Evolutionary conservation across 2,329 filamentous ascomycete genomes (phyloP).

Genomic region (Talaromyces funiculosus): DNA sequence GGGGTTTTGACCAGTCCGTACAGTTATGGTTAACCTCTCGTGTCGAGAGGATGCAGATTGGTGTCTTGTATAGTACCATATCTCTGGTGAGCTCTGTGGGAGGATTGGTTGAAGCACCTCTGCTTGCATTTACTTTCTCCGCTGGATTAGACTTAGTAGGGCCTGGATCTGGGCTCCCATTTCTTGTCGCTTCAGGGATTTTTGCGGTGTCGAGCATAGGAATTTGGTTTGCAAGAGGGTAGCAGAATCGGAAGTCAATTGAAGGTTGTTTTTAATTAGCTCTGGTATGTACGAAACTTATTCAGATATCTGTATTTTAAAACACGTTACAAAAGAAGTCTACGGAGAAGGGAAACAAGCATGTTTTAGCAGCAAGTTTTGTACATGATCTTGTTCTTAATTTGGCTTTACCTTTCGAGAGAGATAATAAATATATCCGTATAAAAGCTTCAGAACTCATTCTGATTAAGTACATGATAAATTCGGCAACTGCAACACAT

Average conservation of each 20-base stretch:
- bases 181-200: not conserved
- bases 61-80: not conserved
- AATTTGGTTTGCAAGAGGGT: not conserved
- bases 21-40: conserved; percentile 2
- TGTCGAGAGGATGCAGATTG: not conserved
- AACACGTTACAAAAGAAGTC: not conserved
- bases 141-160: not conserved
- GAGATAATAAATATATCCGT: too few species aligned
- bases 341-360: not conserved
- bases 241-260: not conserved
- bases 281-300: not conserved
- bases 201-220: not conserved
- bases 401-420: not conserved
- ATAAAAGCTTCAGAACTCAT: not conserved
- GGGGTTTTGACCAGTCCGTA: not conserved
- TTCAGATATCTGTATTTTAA: not conserved
- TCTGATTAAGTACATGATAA: too few species aligned
- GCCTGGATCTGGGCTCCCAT: not conserved
- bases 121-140: conserved; percentile 1
- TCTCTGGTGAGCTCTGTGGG: not conserved
- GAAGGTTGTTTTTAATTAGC: not conserved
- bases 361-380: not conserved
- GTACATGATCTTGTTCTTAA: not conserved
- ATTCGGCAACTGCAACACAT: not conserved
- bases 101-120: not conserved